Conservation (phyloP, 371 early-diverging fungal genomes). For the Dichotomocladium elegans region DNA sequence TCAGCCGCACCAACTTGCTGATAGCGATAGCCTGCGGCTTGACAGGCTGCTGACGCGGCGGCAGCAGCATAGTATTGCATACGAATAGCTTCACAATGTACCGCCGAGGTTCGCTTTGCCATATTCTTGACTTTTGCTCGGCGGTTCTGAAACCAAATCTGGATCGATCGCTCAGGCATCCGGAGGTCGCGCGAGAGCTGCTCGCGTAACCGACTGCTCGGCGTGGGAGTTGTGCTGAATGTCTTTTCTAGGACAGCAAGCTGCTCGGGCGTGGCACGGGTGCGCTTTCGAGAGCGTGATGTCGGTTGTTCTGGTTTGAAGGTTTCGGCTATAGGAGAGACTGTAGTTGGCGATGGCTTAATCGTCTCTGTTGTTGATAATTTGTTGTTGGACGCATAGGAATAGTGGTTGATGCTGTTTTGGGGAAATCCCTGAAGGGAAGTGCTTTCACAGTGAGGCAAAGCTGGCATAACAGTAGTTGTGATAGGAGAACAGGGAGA, state of each 20-base stretch:
- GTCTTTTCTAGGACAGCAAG: constrained; percentile 68
- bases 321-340: not conserved
- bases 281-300: constrained; percentile 50
- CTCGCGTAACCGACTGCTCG: constrained; percentile 77
- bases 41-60: constrained; percentile 41
- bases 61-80: constrained; percentile 39
- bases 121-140: constrained; percentile 87
- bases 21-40: constrained; percentile 30
- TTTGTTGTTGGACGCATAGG: not conserved
- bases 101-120: constrained; percentile 46
- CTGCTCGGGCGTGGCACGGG: constrained; percentile 70
- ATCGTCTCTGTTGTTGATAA: too few species aligned
- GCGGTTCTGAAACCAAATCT: constrained; percentile 99
- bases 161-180: constrained; percentile 88
- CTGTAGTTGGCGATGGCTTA: not conserved
- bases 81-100: constrained; percentile 44
- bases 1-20: constrained; percentile 23
- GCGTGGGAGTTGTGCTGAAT: constrained; percentile 66
- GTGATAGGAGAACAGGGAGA: too few species aligned
- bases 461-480: not conserved
- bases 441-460: not conserved
- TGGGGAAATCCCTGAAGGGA: too few species aligned
- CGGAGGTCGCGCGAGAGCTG: constrained; percentile 79
- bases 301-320: not conserved
- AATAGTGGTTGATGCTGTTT: too few species aligned